Evolutionary conservation across 805 yeast genomes (phyloP).

Genomic region (Candida verbasci): DNA sequence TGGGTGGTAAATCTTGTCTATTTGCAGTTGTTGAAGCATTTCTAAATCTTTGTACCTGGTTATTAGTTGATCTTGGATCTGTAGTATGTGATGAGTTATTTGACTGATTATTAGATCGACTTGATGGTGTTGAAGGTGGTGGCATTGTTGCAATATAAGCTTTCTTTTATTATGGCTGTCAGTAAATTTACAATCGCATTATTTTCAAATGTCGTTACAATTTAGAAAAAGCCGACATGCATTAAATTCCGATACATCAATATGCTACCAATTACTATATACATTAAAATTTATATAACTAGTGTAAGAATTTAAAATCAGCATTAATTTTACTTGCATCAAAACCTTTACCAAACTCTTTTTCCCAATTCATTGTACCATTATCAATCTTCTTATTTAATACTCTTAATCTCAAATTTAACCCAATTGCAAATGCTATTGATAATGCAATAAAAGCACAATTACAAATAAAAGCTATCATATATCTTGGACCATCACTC

Average conservation of each 20-base stretch:
- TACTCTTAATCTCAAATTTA: slow-evolving; percentile 33
- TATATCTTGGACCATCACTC: slow-evolving; percentile 42
- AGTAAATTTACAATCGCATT: no score
- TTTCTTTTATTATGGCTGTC: no score
- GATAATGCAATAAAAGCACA: slow-evolving; percentile 43
- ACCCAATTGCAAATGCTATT: slow-evolving; percentile 32
- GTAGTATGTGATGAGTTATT: no score
- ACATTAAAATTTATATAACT: no score
- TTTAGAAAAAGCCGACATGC: no score
- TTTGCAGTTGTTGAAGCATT: slow-evolving; percentile 3
- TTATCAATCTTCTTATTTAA: slow-evolving; percentile 40
- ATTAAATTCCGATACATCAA: no score
- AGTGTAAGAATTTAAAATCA: slow-evolving; percentile 39
- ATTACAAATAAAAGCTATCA: slow-evolving; percentile 45
- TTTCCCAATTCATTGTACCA: slow-evolving; percentile 48
- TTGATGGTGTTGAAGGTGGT: slow-evolving; percentile 4
- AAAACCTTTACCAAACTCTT: slow-evolving; percentile 43
- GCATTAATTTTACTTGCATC: slow-evolving; percentile 39
- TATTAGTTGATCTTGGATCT: background rate
- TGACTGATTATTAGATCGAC: background rate
- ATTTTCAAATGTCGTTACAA: slow-evolving; percentile 6
- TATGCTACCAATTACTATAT: no score
- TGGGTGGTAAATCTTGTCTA: background rate
- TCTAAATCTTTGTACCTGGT: slow-evolving; percentile 4
- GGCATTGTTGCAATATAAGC: no score